Conservation (phyloP, 2,329 filamentous ascomycete genomes). For the Fusarium sp. region DNA sequence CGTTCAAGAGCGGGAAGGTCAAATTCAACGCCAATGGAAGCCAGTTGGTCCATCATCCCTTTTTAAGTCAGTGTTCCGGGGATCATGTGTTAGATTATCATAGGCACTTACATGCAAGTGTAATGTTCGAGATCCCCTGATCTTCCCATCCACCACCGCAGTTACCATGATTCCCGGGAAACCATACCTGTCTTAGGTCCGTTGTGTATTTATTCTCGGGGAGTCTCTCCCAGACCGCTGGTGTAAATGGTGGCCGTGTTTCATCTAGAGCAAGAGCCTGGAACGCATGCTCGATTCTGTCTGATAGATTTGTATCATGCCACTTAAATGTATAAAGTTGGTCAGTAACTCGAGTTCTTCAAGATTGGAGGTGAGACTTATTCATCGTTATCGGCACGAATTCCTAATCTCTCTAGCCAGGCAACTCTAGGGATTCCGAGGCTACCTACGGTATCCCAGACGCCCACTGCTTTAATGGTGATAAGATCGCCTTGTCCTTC, state of each 20-base stretch:
- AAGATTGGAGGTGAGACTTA: slow-evolving; percentile 51
- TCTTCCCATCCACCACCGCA: slow-evolving; percentile 76
- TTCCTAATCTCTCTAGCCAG: slow-evolving; percentile 61
- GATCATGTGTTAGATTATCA: not conserved
- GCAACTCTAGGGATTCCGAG: slow-evolving; percentile 60
- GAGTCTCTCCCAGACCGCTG: slow-evolving; percentile 66
- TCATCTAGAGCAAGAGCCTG: slow-evolving; percentile 71
- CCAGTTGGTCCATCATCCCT: slow-evolving; percentile 70
- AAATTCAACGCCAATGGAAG: slow-evolving; percentile 65
- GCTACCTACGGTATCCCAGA: slow-evolving; percentile 61
- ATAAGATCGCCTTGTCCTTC: slow-evolving; percentile 58
- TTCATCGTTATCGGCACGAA: slow-evolving; percentile 60
- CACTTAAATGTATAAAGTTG: slow-evolving; percentile 59
- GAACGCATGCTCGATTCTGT: slow-evolving; percentile 68
- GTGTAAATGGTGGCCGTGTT: slow-evolving; percentile 65
- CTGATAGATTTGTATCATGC: slow-evolving; percentile 65
- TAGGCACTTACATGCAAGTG: slow-evolving; percentile 54
- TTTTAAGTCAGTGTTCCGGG: not conserved
- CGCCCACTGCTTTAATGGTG: slow-evolving; percentile 59
- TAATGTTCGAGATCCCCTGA: slow-evolving; percentile 58
- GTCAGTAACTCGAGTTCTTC: slow-evolving; percentile 47
- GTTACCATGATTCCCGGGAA: slow-evolving; percentile 78
- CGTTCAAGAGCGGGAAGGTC: slow-evolving; percentile 56
- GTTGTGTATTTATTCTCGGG: slow-evolving; percentile 54
- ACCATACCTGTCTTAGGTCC: slow-evolving; percentile 69